These are phyloP conservation scores for Circinella umbellata DNA, from an alignment of 371 early-diverging fungal genomes.

Conservation along the genomic window DNA sequence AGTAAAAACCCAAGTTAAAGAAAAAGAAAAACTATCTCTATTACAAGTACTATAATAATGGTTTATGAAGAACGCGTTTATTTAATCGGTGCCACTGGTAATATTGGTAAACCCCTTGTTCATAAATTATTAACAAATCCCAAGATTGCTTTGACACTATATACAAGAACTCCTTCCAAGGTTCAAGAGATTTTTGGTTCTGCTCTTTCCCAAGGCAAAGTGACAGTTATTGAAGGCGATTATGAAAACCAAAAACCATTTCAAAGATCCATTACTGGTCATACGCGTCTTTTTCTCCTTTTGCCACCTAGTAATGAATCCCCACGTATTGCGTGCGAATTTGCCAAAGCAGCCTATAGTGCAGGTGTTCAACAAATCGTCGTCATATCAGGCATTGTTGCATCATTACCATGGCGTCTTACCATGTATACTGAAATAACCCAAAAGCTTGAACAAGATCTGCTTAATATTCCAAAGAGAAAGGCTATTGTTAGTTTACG, in stretches of 20 bases:
- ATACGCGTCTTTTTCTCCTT: constrained; percentile 37
- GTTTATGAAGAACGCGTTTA: constrained; percentile 27
- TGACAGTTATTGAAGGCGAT: constrained; percentile 32
- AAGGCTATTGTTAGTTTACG: constrained; percentile 19
- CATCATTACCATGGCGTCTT: constrained; percentile 26
- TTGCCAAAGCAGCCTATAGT: constrained; percentile 27
- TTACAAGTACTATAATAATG: background rate
- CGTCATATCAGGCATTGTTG: constrained; percentile 27
- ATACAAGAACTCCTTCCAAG: constrained; percentile 3
- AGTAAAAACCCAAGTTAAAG: too few species aligned
- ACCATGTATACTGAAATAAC: constrained; percentile 16
- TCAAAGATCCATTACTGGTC: constrained; percentile 27
- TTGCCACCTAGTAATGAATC: background rate
- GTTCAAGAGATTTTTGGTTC: background rate
- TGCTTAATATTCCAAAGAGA: constrained; percentile 24
- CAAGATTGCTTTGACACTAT: constrained; percentile 1
- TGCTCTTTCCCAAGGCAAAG: background rate
- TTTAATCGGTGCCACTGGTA: constrained; percentile 39
- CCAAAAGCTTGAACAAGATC: constrained; percentile 26
- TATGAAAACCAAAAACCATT: constrained; percentile 23
- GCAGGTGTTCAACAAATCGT: constrained; percentile 43
- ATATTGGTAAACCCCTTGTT: constrained; percentile 28
- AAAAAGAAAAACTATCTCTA: too few species aligned
- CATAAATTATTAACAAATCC: constrained; percentile 12
- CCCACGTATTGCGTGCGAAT: background rate